phyloP scores from a whole-genome alignment of 2,329 filamentous ascomycete genomes.

The Fusarium sp. region DNA sequence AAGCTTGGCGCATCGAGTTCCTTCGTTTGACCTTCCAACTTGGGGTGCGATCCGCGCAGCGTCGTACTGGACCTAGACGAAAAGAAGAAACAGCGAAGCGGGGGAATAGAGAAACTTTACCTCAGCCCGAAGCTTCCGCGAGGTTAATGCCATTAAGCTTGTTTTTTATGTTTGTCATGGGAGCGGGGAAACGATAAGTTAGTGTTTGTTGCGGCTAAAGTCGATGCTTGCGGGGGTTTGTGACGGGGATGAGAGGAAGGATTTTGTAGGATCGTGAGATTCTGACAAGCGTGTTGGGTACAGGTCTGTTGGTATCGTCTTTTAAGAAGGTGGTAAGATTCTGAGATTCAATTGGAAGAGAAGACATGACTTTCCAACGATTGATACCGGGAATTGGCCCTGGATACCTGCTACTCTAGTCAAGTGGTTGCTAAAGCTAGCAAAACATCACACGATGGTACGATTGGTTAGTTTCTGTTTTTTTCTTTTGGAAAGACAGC shows the following conservation, averaged over 20 bases:
- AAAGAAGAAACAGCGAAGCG: neutral
- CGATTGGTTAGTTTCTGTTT: no score
- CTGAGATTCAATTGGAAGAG: no score
- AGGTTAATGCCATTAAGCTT: slow-evolving; percentile 30
- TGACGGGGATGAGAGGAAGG: neutral
- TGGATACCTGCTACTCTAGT: no score
- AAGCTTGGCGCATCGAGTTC: slow-evolving; percentile 22
- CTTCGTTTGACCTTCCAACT: slow-evolving; percentile 28
- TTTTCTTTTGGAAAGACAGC: no score
- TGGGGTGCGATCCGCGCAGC: slow-evolving; percentile 20
- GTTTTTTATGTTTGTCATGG: slow-evolving; percentile 13
- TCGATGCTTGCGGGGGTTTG: neutral
- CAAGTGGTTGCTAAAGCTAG: no score
- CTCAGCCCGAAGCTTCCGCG: neutral
- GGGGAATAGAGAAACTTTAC: slow-evolving; percentile 6
- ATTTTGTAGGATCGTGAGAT: neutral
- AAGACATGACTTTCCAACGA: no score
- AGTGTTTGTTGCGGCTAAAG: neutral
- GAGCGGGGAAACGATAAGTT: neutral
- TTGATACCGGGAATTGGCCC: no score
- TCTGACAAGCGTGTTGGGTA: neutral
- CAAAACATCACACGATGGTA: no score
- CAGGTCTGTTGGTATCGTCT: neutral
- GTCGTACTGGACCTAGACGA: slow-evolving; percentile 8
- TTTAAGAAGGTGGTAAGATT: no score